phyloP scores from a whole-genome alignment of 257 asterid genomes.

The Prunella vulgaris region DNA sequence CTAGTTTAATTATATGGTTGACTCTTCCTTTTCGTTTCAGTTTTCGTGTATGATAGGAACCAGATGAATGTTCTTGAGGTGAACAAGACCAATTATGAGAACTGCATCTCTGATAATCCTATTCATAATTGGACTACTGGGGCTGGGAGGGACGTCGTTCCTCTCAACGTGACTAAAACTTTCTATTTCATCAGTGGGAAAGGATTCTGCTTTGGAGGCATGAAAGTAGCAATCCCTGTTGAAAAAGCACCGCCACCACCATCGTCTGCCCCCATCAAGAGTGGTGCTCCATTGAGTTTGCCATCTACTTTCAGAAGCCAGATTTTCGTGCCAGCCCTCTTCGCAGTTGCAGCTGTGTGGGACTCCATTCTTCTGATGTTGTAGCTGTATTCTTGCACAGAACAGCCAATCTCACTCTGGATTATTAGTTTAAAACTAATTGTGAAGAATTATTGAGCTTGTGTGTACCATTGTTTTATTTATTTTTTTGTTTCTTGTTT shows the following conservation, averaged over 20 bases:
- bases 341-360: constrained; percentile 56
- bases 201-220: constrained; percentile 79
- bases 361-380: constrained; percentile 45
- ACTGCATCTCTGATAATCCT: constrained; percentile 54
- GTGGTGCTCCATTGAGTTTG: constrained; percentile 13
- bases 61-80: constrained; percentile 76
- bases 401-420: constrained; percentile 4
- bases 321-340: constrained; percentile 46
- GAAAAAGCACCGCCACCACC: constrained; percentile 75
- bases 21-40: constrained; percentile 31
- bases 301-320: constrained; percentile 35
- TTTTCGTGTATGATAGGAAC: constrained; percentile 69
- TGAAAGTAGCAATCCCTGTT: constrained; percentile 62
- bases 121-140: constrained; percentile 83
- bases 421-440: constrained; percentile 19
- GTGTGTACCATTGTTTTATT: constrained; percentile 22
- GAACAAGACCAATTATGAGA: constrained; percentile 60
- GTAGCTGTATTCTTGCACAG: constrained; percentile 22
- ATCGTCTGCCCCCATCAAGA: constrained; percentile 30
- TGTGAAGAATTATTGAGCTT: constrained; percentile 36
- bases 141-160: constrained; percentile 92
- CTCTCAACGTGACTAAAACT: constrained; percentile 61
- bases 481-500: constrained; percentile 15
- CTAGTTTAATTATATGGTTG: neutral
- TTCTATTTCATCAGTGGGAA: constrained; percentile 79